Conservation (phyloP, 768 basidiomycete species). For the Serendipita sp. region DNA sequence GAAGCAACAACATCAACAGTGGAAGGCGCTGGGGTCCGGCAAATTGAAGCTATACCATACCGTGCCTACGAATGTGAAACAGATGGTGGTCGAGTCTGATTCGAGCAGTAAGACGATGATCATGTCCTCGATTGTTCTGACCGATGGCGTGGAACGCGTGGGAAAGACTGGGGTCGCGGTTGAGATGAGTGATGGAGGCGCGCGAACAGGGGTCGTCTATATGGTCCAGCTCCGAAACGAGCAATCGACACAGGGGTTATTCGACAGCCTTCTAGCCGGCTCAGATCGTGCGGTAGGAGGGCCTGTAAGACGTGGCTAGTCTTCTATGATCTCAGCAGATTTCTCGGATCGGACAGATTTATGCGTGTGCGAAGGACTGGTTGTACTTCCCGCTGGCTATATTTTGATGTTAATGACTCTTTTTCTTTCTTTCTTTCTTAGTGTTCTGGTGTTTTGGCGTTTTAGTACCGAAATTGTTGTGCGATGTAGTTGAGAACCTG, state of each 20-base stretch:
- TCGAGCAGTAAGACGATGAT: slow-evolving; percentile 57
- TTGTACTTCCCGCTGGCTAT: too few relatives aligned
- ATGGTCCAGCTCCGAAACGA: slow-evolving; percentile 96
- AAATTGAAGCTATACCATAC: slow-evolving; percentile 76
- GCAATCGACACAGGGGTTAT: slow-evolving; percentile 65
- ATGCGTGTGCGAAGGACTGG: background rate
- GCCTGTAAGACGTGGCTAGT: background rate
- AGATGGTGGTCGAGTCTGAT: slow-evolving; percentile 86
- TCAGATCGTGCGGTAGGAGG: slow-evolving; percentile 44
- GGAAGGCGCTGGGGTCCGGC: slow-evolving; percentile 87
- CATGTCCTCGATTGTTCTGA: slow-evolving; percentile 90
- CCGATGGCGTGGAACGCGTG: slow-evolving; percentile 95
- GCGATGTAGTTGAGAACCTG: too few relatives aligned
- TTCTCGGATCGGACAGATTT: background rate
- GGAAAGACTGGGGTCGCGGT: slow-evolving; percentile 96
- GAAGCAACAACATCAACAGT: slow-evolving; percentile 90
- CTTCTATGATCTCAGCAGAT: too few relatives aligned
- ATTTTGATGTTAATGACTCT: too few relatives aligned
- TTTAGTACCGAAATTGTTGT: too few relatives aligned
- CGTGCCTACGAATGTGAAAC: slow-evolving; percentile 78
- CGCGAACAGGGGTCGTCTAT: slow-evolving; percentile 84
- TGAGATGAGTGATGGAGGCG: slow-evolving; percentile 83
- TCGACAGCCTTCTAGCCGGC: slow-evolving; percentile 72
- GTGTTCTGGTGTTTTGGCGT: too few relatives aligned
- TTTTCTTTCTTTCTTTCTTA: too few relatives aligned